Conservation (phyloP, 371 early-diverging fungal genomes). For the Globomyces sp. region DNA sequence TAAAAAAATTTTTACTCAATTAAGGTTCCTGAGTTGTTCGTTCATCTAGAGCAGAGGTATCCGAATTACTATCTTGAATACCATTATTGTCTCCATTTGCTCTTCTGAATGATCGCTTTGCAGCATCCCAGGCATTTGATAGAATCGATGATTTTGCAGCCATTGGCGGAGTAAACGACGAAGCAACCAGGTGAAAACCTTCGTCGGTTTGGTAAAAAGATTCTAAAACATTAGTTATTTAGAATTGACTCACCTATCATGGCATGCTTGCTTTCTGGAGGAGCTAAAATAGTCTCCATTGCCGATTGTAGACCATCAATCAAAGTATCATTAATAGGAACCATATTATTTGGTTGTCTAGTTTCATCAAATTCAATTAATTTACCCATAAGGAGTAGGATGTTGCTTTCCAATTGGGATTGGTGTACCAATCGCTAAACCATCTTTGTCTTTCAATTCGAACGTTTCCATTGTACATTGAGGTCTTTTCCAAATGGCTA, state of each 20-base stretch:
- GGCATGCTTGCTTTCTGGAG: not conserved
- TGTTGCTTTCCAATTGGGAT: not conserved
- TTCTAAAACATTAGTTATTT: not conserved
- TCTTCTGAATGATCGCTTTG: not conserved
- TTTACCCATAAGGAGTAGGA: constrained; percentile 5
- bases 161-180: not conserved
- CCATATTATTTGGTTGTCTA: not conserved
- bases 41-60: no score
- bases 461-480: constrained; percentile 1
- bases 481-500: not conserved
- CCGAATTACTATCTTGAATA: no score
- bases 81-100: no score
- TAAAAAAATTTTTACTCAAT: no score
- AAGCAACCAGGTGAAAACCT: constrained; percentile 10
- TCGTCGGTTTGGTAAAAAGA: constrained; percentile 14
- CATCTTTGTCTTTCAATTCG: not conserved
- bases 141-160: not conserved
- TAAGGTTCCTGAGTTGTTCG: no score
- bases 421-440: no score
- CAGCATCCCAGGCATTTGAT: not conserved
- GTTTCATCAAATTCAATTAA: not conserved
- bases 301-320: constrained; percentile 4
- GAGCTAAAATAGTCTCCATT: not conserved
- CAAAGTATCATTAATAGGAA: not conserved
- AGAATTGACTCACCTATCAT: no score